phyloP scores from a whole-genome alignment of 768 basidiomycete species.

The Naganishia friedmannii region DNA sequence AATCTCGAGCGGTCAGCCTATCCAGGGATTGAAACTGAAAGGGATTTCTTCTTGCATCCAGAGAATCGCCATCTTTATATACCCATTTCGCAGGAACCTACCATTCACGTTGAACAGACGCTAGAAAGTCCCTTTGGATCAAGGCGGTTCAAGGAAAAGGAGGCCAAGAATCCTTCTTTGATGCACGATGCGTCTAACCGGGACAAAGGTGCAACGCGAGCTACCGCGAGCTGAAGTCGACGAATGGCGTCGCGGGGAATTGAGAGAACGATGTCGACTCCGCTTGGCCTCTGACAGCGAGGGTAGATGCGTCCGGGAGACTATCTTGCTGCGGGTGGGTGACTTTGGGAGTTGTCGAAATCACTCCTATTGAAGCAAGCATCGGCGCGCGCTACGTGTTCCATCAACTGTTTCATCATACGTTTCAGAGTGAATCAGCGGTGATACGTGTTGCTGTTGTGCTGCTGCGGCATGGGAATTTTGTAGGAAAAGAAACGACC shows the following conservation, averaged over 20 bases:
- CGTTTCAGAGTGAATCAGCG: constrained; percentile 3
- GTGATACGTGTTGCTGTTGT: too few relatives aligned
- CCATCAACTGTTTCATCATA: not conserved
- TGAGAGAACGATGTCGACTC: not conserved
- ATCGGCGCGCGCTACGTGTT: not conserved
- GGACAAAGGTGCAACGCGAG: not conserved
- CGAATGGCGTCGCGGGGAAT: not conserved
- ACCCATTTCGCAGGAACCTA: not conserved
- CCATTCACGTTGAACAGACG: not conserved
- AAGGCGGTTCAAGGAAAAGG: not conserved
- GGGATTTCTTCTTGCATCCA: not conserved
- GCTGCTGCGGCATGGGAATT: too few relatives aligned
- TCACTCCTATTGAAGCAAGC: not conserved
- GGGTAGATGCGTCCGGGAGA: too few relatives aligned
- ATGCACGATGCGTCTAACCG: not conserved
- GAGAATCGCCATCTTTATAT: not conserved
- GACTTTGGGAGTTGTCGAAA: not conserved
- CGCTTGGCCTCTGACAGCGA: too few relatives aligned
- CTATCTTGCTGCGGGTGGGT: not conserved
- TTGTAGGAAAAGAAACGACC: too few relatives aligned
- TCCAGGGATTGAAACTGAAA: not conserved
- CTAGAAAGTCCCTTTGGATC: constrained; percentile 8
- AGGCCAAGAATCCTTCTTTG: not conserved
- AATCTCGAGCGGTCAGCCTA: not conserved
- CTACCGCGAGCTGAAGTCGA: not conserved